Evolutionary conservation across 139 green algal species (phyloP).

Genomic region (Ulvella scutata): DNA sequence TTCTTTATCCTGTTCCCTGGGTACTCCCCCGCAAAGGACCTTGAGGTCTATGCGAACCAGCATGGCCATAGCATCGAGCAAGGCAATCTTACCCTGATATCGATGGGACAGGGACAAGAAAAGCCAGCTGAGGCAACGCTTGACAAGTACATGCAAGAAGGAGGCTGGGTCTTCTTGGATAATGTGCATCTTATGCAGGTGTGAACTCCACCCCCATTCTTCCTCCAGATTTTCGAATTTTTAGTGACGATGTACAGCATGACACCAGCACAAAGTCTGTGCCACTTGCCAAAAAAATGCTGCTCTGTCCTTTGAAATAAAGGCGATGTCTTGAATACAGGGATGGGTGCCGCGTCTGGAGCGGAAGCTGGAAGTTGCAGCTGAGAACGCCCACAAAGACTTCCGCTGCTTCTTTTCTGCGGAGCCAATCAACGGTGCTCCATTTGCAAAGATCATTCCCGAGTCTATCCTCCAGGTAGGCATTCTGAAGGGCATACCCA

Average conservation of each 20-base stretch:
- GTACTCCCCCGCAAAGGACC: constrained; percentile 72
- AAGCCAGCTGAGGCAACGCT: constrained; percentile 54
- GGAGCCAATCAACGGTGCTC: constrained; percentile 76
- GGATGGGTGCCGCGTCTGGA: constrained; percentile 73
- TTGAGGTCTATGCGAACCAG: constrained; percentile 59
- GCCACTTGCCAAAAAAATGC: no score
- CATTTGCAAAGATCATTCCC: constrained; percentile 65
- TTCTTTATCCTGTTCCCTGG: constrained; percentile 85
- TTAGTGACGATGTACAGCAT: constrained; percentile 22
- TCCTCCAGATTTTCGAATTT: constrained; percentile 9
- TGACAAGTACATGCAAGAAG: constrained; percentile 68
- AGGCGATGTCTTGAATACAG: no score
- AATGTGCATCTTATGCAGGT: constrained; percentile 79
- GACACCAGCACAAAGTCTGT: no score
- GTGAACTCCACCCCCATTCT: background rate
- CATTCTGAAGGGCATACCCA: no score
- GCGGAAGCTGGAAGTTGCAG: constrained; percentile 65
- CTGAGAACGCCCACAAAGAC: constrained; percentile 57
- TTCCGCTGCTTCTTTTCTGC: constrained; percentile 84
- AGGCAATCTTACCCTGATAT: constrained; percentile 64
- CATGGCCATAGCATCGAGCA: constrained; percentile 48
- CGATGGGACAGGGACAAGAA: constrained; percentile 78
- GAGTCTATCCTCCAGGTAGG: constrained; percentile 69
- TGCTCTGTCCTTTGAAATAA: no score
- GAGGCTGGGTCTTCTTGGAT: constrained; percentile 82